Evolutionary conservation across 2,329 filamentous ascomycete genomes (phyloP).

Genomic region (Cadophora malorum): DNA sequence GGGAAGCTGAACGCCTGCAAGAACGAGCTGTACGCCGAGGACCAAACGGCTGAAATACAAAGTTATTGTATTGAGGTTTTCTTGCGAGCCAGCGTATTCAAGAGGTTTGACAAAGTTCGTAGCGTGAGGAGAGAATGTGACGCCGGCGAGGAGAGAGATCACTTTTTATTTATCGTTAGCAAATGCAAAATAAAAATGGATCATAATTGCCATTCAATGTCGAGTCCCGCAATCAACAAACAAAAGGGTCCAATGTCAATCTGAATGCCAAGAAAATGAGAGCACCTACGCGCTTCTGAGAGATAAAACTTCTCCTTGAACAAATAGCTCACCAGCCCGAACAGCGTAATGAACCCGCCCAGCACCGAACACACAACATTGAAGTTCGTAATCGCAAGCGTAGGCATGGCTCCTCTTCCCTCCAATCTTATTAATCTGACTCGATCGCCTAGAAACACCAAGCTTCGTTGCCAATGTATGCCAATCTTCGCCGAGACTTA

Average conservation of each 20-base stretch:
- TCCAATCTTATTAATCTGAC: not conserved
- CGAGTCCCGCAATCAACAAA: not conserved
- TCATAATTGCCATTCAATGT: not conserved
- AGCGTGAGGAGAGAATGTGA: constrained; percentile 79
- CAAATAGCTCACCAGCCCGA: constrained; percentile 87
- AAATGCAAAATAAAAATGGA: not conserved
- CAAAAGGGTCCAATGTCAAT: not conserved
- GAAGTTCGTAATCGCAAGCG: constrained; percentile 57
- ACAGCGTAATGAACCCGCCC: constrained; percentile 89
- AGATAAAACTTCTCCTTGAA: constrained; percentile 91
- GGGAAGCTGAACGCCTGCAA: constrained; percentile 87
- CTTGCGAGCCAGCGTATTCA: constrained; percentile 70
- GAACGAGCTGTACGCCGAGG: constrained; percentile 86
- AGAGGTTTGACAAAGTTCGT: constrained; percentile 77
- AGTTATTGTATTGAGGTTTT: constrained; percentile 73
- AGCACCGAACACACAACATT: constrained; percentile 68
- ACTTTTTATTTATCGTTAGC: constrained; percentile 56
- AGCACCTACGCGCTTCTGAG: constrained; percentile 78
- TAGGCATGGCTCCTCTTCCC: constrained; percentile 48
- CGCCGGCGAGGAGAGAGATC: constrained; percentile 80
- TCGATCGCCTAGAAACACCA: constrained; percentile 10
- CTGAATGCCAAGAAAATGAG: not conserved
- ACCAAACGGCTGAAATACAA: constrained; percentile 87
- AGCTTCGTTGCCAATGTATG: not conserved
- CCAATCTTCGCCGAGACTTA: constrained; percentile 10